phyloP scores from a whole-genome alignment of 495 filamentous ascomycete genomes.

The Achaetomiella virescens region DNA sequence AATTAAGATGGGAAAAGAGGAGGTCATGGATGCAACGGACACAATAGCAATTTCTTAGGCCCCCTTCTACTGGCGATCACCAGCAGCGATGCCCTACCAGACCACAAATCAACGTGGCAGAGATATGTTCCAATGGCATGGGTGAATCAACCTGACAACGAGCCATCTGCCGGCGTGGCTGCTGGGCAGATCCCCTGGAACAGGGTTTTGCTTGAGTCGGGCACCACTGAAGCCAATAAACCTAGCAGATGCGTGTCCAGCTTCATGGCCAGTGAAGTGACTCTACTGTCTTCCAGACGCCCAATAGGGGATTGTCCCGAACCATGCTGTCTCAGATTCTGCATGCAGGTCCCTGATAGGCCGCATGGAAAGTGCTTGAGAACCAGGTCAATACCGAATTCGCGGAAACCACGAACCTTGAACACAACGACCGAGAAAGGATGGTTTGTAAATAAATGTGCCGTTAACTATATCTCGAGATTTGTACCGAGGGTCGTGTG shows the following conservation, averaged over 20 bases:
- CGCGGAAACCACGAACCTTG: too few relatives aligned
- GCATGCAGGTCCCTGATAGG: neutral
- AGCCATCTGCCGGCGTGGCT: too few relatives aligned
- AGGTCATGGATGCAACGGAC: too few relatives aligned
- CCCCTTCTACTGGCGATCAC: neutral
- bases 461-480: neutral
- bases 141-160: neutral
- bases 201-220: neutral
- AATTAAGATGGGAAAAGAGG: too few relatives aligned
- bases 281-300: neutral
- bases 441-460: too few relatives aligned
- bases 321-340: neutral
- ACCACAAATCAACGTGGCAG: neutral
- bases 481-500: neutral
- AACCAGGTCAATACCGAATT: too few relatives aligned
- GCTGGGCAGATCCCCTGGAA: neutral
- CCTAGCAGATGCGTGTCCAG: neutral
- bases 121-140: neutral
- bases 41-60: too few relatives aligned
- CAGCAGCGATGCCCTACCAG: neutral
- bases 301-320: neutral
- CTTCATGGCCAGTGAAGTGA: conserved; percentile 3
- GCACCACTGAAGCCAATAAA: neutral
- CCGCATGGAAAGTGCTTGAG: neutral
- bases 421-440: too few relatives aligned